Percentiles rank a stretch among this genome's conserved stretches.
Conservation (phyloP, 2,329 filamentous ascomycete genomes). For the Fusarium liriodendri region DNA sequence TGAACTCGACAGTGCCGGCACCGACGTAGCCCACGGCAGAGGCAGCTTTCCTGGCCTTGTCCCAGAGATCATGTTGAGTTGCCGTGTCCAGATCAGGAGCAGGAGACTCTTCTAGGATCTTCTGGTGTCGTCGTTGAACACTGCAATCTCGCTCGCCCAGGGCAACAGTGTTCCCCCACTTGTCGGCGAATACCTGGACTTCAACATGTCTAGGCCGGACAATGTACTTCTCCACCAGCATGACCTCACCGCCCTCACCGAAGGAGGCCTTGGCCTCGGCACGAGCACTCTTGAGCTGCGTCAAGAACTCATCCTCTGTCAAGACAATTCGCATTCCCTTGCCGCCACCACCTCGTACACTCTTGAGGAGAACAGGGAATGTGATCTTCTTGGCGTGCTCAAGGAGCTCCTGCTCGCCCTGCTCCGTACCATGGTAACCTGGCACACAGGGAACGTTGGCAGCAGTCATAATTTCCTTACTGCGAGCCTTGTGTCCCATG, state of each 20-base stretch:
- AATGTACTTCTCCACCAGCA: constrained; percentile 88
- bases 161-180: constrained; percentile 81
- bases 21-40: constrained; percentile 88
- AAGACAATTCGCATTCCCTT: constrained; percentile 86
- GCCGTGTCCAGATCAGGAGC: constrained; percentile 73
- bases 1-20: constrained; percentile 90
- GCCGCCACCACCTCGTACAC: constrained; percentile 82
- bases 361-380: constrained; percentile 82
- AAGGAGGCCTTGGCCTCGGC: constrained; percentile 83
- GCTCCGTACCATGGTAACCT: constrained; percentile 90
- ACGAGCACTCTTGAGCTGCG: constrained; percentile 77
- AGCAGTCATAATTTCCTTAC: constrained; percentile 95
- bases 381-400: constrained; percentile 77
- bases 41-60: constrained; percentile 73
- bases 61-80: constrained; percentile 72
- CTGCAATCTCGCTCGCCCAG: constrained; percentile 91
- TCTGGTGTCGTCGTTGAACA: constrained; percentile 87
- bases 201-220: constrained; percentile 85
- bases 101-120: constrained; percentile 90
- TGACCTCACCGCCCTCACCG: constrained; percentile 81
- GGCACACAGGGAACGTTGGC: constrained; percentile 98
- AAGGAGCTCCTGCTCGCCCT: constrained; percentile 72
- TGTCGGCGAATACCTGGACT: constrained; percentile 90
- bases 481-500: constrained; percentile 94
- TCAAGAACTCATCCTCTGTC: constrained; percentile 74